Base-by-base conservation (phyloP, 345 rosid species). In the Fremontodendron californicum region DNA sequence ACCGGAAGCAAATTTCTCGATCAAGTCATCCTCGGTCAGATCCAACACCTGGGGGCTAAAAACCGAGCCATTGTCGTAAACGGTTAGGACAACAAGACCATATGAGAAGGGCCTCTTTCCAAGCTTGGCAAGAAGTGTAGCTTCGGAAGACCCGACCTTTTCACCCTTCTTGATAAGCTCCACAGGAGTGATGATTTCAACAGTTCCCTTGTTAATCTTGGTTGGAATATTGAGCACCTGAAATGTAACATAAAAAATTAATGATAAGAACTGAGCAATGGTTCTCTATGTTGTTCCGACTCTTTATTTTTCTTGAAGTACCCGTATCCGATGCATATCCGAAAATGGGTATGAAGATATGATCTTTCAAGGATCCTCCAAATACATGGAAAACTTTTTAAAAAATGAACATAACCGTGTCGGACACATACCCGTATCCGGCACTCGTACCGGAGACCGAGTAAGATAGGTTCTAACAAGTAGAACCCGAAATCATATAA, bases 181-280 rank as follows among this genome's bases (percentile, higher is more conserved):
- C 71, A 95, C 98, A 2, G 96, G 91, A 73, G 98, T 90, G 72
- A 93, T 89, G 75, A 95, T 95, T 88, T 95, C 99, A 5, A 95
- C 98, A 37, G 97, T 91, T 74, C 99, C 99, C 94, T 93, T 95
- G 89, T 93, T 93, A 89, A 95, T 95, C 86, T 95, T 95, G 63
- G 99, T 95, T 1, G 99, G 97, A 64, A 95, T 95, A 81, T 95
- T 95, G 7, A 95, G 96, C 73, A 95, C 97, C 90, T 93, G 65
- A 54, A 74, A 33, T 18, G 35, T 9, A 5, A 68, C 2, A 40
- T n/a, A n/a, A 2, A 33, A 31, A 23, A 35, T 8, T 2, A n/a
- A 65, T 9, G 23, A 65, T 4, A 9, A 13, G n/a, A 23, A 12
- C 16, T 31, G 16, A 70, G 29, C 16, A 12, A 39, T 42, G 19